Evolutionary conservation across 106 monocot species (phyloP).

Genomic region (Dioscorea dumetorum): DNA sequence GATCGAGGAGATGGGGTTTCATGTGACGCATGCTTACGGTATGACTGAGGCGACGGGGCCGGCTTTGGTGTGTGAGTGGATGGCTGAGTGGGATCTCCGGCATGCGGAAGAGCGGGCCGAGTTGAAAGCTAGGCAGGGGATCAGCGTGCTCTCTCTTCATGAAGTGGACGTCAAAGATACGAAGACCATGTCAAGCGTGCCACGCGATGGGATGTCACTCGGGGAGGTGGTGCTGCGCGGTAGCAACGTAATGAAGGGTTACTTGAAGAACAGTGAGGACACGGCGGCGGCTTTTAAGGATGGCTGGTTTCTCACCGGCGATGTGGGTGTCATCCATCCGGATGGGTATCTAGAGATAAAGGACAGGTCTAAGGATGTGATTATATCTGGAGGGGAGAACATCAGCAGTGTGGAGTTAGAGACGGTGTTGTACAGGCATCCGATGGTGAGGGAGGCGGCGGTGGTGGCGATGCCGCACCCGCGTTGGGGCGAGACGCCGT

Average conservation of each 20-base stretch:
- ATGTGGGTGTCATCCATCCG: conserved; percentile 59
- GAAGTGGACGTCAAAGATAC: conserved; percentile 45
- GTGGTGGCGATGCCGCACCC: conserved; percentile 80
- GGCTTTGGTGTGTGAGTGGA: conserved; percentile 76
- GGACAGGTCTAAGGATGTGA: conserved; percentile 76
- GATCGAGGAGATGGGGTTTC: conserved; percentile 49
- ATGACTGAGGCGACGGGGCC: conserved; percentile 75
- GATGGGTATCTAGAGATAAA: conserved; percentile 79
- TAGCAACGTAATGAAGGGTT: conserved; percentile 80
- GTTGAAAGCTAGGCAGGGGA: conserved; percentile 54
- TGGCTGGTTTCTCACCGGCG: conserved; percentile 72
- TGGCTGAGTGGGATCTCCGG: conserved; percentile 37
- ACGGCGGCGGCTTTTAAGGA: conserved; percentile 36
- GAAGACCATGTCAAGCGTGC: conserved; percentile 34
- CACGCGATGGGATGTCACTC: conserved; percentile 44
- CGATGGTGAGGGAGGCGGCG: conserved; percentile 49
- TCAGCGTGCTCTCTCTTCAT: conserved; percentile 39
- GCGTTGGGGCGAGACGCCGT: conserved; percentile 76
- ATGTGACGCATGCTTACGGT: conserved; percentile 49
- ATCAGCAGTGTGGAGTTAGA: conserved; percentile 90
- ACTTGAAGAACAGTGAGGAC: conserved; percentile 4
- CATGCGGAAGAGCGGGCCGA: conserved; percentile 11
- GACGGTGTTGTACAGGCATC: conserved; percentile 42
- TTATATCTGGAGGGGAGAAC: conserved; percentile 92
- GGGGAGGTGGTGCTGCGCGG: conserved; percentile 79